phyloP scores from a whole-genome alignment of 2,329 filamentous ascomycete genomes.

The Sporothrix pallida region DNA sequence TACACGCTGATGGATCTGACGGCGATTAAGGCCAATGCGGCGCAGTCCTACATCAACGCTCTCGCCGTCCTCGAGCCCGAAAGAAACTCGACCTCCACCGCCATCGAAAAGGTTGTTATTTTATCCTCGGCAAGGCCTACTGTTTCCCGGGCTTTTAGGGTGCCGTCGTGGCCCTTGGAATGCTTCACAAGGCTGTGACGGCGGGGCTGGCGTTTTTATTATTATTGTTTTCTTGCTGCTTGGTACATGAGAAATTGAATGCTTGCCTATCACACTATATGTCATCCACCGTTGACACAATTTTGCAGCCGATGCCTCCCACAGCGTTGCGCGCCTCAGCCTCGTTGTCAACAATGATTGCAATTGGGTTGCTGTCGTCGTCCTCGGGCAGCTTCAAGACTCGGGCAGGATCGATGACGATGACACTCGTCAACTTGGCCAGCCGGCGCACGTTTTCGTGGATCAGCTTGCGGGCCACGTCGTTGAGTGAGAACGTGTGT shows the following conservation, averaged over 20 bases:
- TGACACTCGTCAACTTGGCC: not conserved
- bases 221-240: too few relatives aligned
- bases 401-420: not conserved
- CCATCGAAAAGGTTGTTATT: not conserved
- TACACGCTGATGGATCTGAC: slow-evolving; percentile 4
- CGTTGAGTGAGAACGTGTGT: slow-evolving; percentile 22
- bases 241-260: too few relatives aligned
- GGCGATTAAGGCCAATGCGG: not conserved
- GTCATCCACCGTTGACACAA: not conserved
- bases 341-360: not conserved
- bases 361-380: not conserved
- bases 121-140: not conserved
- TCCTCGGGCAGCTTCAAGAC: not conserved
- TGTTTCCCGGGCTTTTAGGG: not conserved
- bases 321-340: slow-evolving; percentile 8
- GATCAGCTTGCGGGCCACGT: slow-evolving; percentile 18
- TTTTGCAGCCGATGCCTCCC: not conserved
- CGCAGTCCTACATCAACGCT: not conserved
- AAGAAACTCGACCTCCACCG: not conserved
- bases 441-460: slow-evolving; percentile 15
- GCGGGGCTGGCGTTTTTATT: not conserved
- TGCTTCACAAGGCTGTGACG: not conserved
- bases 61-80: not conserved
- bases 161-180: not conserved
- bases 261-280: not conserved